phyloP scores from a whole-genome alignment of 2,329 filamentous ascomycete genomes.

The Saccharata proteae region DNA sequence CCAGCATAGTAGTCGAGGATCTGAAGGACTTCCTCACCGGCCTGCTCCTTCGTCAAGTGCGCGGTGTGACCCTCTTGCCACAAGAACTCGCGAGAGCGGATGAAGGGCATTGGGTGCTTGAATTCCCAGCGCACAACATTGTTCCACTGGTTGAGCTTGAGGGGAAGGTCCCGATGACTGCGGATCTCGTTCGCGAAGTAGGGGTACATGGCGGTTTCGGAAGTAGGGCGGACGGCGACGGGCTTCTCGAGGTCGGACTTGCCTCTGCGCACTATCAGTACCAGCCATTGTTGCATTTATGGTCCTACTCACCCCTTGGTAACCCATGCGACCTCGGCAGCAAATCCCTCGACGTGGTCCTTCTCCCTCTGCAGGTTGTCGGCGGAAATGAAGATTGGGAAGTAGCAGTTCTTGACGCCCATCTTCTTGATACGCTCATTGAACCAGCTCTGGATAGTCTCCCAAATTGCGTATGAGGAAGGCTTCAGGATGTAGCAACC shows the following conservation, averaged over 20 bases:
- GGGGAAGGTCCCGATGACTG: conserved; percentile 84
- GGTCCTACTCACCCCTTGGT: conserved; percentile 30
- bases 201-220: conserved; percentile 80
- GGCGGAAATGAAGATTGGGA: conserved; percentile 87
- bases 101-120: conserved; percentile 77
- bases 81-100: conserved; percentile 86
- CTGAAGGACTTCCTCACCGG: conserved; percentile 75
- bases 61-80: conserved; percentile 98
- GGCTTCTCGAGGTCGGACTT: conserved; percentile 83
- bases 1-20: conserved; percentile 89
- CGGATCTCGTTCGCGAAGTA: conserved; percentile 97
- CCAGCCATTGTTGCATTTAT: background rate
- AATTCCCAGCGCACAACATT: conserved; percentile 93
- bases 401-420: conserved; percentile 91
- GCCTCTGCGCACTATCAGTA: conserved; percentile 48
- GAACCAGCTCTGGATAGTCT: conserved; percentile 48
- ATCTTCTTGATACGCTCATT: conserved; percentile 69
- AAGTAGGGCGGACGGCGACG: conserved; percentile 57
- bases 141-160: conserved; percentile 97
- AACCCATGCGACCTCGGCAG: conserved; percentile 81
- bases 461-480: conserved; percentile 55
- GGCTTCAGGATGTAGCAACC: conserved; percentile 80
- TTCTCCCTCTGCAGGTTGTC: conserved; percentile 82
- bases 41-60: conserved; percentile 71
- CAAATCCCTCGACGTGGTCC: conserved; percentile 95